Evolutionary conservation across 1,139 yeast species (phyloP), one percentile per base, ranked within the genome.

Genomic region (Hyphopichia pseudoburtonii): DNA sequence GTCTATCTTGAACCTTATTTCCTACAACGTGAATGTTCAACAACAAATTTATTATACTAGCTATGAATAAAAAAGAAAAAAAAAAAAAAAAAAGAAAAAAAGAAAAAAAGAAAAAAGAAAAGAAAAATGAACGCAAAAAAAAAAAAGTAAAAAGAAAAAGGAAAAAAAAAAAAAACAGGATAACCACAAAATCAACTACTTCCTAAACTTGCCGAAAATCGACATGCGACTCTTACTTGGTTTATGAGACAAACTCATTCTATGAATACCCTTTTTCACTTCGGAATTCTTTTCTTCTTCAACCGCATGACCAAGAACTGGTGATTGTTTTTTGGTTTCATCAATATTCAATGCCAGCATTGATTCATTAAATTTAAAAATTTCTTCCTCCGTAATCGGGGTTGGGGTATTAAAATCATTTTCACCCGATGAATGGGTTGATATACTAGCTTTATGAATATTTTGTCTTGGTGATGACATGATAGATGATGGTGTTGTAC

Each of bases 161-260:
- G 14, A n/a, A 28, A 16, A 4, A 16, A 16, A 28, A 16, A 17
- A 12, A 11, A 17, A 28, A 15, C 14, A 7, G 5, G 30, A 7
- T n/a, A 24, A 24, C 12, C 14, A 24, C 7, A 12, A 24, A 17
- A 9, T 5, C 15, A 9, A 26, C 15, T 35, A 39, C 25, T 35
- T 42, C 32, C 32, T 43, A 22, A 47, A 41, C 32, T 40, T 46
- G 32, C 44, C 38, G 31, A 50, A 48, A 27, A 47, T 40, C 46
- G 44, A 47, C 33, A 34, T 38, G 31, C 44, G 44, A 39, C 44
- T 43, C 40, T 37, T 45, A 17, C 19, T 27, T 8, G 25, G 5
- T 16, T 18, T 30, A 3, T 10, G 7, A 21, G 23, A 10, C 10
- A 21, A 7, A n/a, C n/a, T n/a, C n/a, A n/a, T n/a, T n/a, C n/a